These are phyloP conservation scores for Botryotinia calthae DNA, from an alignment of 2,329 filamentous ascomycete genomes.

Conservation along the genomic window DNA sequence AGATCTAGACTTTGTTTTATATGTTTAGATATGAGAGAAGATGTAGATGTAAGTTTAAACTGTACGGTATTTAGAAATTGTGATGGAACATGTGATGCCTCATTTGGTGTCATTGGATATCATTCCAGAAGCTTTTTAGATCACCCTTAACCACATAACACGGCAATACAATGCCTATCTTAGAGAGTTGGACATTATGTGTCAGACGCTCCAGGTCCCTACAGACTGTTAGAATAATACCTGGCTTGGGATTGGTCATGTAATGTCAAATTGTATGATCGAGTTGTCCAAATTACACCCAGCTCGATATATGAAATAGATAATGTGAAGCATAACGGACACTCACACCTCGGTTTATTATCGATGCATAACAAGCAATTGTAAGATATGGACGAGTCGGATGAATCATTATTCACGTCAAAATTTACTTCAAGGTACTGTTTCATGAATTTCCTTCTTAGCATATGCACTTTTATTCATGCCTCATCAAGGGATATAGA, in stretches of 20 bases:
- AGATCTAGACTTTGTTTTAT: neutral
- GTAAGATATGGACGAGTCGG: too few species aligned
- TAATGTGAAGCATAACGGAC: neutral
- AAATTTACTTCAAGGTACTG: neutral
- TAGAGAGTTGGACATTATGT: neutral
- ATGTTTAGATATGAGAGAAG: neutral
- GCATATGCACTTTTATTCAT: slow-evolving; percentile 8
- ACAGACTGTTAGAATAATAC: neutral
- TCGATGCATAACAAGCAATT: neutral
- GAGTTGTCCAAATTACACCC: neutral
- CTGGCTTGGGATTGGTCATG: neutral
- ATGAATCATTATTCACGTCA: neutral
- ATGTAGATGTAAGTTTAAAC: neutral
- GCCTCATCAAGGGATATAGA: neutral
- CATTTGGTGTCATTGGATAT: neutral
- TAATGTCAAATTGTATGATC: neutral
- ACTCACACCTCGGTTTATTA: too few species aligned
- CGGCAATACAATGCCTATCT: neutral
- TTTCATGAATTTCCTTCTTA: neutral
- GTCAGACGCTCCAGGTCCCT: neutral
- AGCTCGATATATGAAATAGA: neutral
- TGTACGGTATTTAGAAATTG: neutral
- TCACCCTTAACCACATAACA: too few species aligned
- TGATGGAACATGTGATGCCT: neutral
- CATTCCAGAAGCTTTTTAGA: neutral